Evolutionary conservation across 257 asterid species (phyloP).

Genomic region (Rubia yunnanensis): DNA sequence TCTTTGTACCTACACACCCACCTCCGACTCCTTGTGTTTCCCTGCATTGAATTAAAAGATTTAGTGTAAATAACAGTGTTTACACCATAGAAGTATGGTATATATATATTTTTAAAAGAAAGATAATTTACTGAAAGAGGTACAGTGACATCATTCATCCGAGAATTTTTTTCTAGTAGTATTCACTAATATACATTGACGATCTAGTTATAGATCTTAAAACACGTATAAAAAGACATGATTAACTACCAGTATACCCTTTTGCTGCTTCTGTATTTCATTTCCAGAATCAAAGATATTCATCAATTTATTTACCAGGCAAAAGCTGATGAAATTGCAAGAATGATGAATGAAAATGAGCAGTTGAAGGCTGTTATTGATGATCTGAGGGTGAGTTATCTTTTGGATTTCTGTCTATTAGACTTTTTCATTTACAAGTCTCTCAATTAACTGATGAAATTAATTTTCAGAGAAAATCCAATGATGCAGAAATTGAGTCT

Average conservation of each 20-base stretch:
- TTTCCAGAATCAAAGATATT: not conserved
- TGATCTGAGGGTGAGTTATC: constrained; percentile 52
- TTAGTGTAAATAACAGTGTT: not conserved
- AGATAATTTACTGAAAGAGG: not conserved
- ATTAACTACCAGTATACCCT: not conserved
- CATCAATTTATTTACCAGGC: constrained; percentile 40
- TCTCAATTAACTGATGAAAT: not conserved
- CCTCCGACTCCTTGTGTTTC: not conserved
- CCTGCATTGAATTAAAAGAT: not conserved
- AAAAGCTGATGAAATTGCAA: constrained; percentile 94
- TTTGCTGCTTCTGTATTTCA: not conserved
- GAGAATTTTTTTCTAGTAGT: not conserved
- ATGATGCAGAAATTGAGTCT: constrained; percentile 79
- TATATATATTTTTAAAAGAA: not conserved
- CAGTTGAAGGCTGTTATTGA: constrained; percentile 59
- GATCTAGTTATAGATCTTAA: not conserved
- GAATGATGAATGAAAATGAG: constrained; percentile 84
- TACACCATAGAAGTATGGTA: not conserved
- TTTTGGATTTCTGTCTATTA: not conserved
- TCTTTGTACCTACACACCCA: no score
- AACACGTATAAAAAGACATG: not conserved
- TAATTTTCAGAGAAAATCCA: constrained; percentile 62
- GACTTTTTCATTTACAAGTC: not conserved
- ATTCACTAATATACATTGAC: not conserved
- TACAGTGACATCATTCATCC: not conserved